Conservation (phyloP, 2,329 filamentous ascomycete species). For the Diaporthe nobilis region DNA sequence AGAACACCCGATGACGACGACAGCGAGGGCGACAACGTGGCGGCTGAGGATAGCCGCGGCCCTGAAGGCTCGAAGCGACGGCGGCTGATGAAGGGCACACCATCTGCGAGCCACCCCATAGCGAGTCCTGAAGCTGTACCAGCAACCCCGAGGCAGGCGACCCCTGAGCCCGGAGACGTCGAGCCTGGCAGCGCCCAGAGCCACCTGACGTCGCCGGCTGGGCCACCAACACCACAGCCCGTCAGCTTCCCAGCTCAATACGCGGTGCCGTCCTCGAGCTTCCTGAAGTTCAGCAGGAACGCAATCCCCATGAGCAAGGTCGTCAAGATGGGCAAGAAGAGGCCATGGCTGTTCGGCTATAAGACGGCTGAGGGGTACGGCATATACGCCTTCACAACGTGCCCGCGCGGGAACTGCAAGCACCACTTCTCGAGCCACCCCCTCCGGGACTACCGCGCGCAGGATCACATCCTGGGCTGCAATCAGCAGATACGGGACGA, state of each 20-base stretch:
- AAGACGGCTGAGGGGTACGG: background rate
- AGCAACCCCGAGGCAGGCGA: background rate
- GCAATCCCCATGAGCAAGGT: background rate
- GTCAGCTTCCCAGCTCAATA: background rate
- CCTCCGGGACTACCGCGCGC: background rate
- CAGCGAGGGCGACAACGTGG: background rate
- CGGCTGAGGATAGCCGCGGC: background rate
- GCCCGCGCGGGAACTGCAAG: background rate
- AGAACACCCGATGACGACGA: background rate
- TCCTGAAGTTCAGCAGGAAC: background rate
- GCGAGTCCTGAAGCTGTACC: background rate
- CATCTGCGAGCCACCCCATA: background rate
- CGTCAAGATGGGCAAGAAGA: slow-evolving; percentile 6
- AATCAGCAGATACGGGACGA: background rate
- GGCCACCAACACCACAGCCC: background rate
- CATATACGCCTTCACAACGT: slow-evolving; percentile 14
- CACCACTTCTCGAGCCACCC: background rate
- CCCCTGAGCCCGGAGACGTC: background rate
- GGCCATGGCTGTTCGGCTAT: slow-evolving; percentile 10
- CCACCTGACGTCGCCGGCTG: background rate
- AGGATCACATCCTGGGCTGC: background rate
- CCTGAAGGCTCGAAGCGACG: background rate
- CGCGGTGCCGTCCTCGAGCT: background rate
- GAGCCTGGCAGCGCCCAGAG: background rate
- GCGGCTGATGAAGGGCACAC: background rate